phyloP scores from a whole-genome alignment of 805 yeast species.

The Komagataella pseudopastoris region DNA sequence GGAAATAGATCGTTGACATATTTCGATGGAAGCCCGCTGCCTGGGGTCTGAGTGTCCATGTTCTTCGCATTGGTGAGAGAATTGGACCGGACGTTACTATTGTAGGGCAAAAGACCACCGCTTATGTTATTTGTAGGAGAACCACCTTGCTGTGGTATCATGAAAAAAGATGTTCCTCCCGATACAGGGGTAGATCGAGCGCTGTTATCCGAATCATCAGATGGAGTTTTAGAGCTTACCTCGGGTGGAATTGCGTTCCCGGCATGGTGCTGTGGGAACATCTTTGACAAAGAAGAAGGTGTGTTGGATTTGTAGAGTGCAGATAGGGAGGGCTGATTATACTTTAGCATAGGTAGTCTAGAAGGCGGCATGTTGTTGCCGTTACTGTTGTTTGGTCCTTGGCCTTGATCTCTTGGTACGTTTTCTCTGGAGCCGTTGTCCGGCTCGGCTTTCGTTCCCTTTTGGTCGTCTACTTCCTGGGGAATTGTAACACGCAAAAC shows the following conservation, averaged over 20 bases:
- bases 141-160: neutral
- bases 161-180: neutral
- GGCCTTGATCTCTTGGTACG: constrained; percentile 6
- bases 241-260: neutral
- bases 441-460: constrained; percentile 24
- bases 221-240: neutral
- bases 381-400: neutral
- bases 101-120: constrained; percentile 2
- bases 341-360: neutral
- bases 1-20: constrained; percentile 65
- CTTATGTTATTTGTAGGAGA: constrained; percentile 1
- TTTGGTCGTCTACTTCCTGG: constrained; percentile 12
- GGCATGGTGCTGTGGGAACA: neutral
- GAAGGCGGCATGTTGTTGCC: neutral
- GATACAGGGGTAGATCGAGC: neutral
- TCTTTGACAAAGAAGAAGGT: neutral
- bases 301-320: neutral
- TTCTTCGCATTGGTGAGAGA: neutral
- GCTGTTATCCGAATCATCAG: neutral
- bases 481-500: constrained; percentile 58
- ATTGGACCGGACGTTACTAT: neutral
- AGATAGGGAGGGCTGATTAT: neutral
- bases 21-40: constrained; percentile 56
- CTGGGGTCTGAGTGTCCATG: constrained; percentile 53
- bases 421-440: constrained; percentile 5